phyloP scores from a whole-genome alignment of 345 rosid genomes.

The Anastatica hierochuntica region DNA sequence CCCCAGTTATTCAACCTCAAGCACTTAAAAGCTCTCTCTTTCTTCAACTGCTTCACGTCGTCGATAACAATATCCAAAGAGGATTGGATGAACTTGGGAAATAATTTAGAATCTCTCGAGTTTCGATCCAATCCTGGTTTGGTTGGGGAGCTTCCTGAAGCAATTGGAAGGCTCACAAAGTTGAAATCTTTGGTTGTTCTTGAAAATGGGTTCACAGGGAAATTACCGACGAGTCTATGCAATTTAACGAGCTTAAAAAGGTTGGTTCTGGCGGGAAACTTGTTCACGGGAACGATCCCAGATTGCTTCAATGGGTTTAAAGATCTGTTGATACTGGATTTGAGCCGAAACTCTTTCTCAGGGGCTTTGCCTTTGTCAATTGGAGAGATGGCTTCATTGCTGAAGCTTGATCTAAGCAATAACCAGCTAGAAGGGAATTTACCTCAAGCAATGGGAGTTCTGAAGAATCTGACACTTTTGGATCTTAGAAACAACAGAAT shows the following conservation, averaged over 20 bases:
- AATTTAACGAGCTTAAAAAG: conserved; percentile 42
- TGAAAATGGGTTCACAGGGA: conserved; percentile 61
- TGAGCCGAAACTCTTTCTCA: conserved; percentile 58
- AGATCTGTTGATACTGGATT: conserved; percentile 63
- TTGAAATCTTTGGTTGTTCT: conserved; percentile 71
- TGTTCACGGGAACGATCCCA: conserved; percentile 45
- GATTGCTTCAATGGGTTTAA: conserved; percentile 37
- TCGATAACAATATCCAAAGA: conserved; percentile 24
- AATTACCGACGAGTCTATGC: conserved; percentile 40
- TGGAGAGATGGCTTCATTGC: conserved; percentile 47
- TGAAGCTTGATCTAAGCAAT: conserved; percentile 76
- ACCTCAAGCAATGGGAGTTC: conserved; percentile 33
- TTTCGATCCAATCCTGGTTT: conserved; percentile 74
- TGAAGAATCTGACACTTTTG: conserved; percentile 66
- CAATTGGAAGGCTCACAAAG: conserved; percentile 41
- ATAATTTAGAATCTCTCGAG: conserved; percentile 50
- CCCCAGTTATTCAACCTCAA: conserved; percentile 56
- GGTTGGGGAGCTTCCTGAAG: conserved; percentile 44
- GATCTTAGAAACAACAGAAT: conserved; percentile 66
- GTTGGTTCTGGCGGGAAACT: conserved; percentile 59
- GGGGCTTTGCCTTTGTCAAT: conserved; percentile 47
- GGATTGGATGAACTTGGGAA: conserved; percentile 47
- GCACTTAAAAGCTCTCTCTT: conserved; percentile 60
- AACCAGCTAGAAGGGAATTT: conserved; percentile 47
- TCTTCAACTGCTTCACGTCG: conserved; percentile 58